phyloP scores from a whole-genome alignment of 495 filamentous ascomycete species.

The Penicillium goetzii region DNA sequence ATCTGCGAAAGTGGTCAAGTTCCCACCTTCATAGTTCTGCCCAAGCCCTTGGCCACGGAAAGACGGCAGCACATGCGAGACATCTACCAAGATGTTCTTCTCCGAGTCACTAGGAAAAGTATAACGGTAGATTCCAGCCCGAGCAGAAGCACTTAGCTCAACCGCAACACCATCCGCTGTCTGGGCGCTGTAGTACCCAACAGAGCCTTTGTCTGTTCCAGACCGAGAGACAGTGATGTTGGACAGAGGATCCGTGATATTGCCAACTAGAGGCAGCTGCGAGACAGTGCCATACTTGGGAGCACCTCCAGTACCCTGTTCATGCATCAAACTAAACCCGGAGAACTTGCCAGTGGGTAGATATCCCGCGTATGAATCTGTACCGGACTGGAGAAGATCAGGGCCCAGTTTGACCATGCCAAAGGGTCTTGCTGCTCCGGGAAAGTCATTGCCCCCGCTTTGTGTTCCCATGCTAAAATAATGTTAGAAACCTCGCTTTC shows the following conservation, averaged over 20 bases:
- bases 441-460: slow-evolving; percentile 69
- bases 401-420: slow-evolving; percentile 74
- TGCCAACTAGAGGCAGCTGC: slow-evolving; percentile 63
- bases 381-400: slow-evolving; percentile 53
- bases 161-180: slow-evolving; percentile 58
- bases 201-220: slow-evolving; percentile 53
- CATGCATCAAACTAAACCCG: slow-evolving; percentile 75
- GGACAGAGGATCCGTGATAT: slow-evolving; percentile 58
- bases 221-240: slow-evolving; percentile 57
- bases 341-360: slow-evolving; percentile 61
- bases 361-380: slow-evolving; percentile 70
- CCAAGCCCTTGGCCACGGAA: slow-evolving; percentile 61
- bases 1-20: slow-evolving; percentile 53
- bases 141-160: slow-evolving; percentile 63
- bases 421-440: slow-evolving; percentile 66
- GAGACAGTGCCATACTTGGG: slow-evolving; percentile 73
- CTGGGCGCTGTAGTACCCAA: slow-evolving; percentile 67
- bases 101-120: slow-evolving; percentile 51
- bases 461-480: slow-evolving; percentile 37
- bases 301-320: slow-evolving; percentile 73
- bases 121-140: slow-evolving; percentile 67
- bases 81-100: slow-evolving; percentile 64
- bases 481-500: neutral
- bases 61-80: slow-evolving; percentile 70
- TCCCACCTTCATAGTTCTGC: slow-evolving; percentile 70